Percentiles rank a stretch among this genome's conserved stretches.
These are phyloP conservation scores for Anacardium occidentale DNA, from an alignment of 345 rosid genomes.

Conservation along the genomic window DNA sequence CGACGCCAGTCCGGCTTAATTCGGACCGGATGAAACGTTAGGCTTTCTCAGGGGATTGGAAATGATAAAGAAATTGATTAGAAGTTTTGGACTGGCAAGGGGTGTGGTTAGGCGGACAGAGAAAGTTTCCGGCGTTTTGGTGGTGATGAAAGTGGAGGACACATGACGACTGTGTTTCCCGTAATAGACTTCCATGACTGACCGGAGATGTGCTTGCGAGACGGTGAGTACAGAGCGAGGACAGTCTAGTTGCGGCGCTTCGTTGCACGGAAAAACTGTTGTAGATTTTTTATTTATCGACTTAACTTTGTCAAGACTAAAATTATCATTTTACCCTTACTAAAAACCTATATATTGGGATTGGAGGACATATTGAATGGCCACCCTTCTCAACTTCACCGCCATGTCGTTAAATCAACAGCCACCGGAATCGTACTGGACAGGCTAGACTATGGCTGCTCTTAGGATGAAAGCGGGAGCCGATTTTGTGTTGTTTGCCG, in stretches of 20 bases:
- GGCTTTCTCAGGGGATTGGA: conserved; percentile 50
- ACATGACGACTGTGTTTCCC: conserved; percentile 34
- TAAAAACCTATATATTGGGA: too few species aligned
- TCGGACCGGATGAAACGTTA: conserved; percentile 38
- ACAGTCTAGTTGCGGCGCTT: conserved; percentile 25
- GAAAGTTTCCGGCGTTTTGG: conserved; percentile 14
- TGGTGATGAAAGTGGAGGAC: conserved; percentile 33
- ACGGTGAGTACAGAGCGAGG: background rate
- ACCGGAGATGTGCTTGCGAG: conserved; percentile 24
- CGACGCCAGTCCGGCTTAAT: conserved; percentile 48
- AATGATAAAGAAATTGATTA: conserved; percentile 45
- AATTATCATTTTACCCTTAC: background rate
- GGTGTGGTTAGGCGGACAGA: conserved; percentile 20
- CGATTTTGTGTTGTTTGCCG: conserved; percentile 20
- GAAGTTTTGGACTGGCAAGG: conserved; percentile 24
- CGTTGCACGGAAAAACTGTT: background rate
- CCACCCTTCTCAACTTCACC: conserved; percentile 37
- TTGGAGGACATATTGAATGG: too few species aligned
- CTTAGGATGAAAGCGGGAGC: conserved; percentile 16
- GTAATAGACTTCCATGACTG: conserved; percentile 35
- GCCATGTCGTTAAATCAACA: conserved; percentile 2
- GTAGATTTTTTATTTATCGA: background rate
- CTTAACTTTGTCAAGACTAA: background rate
- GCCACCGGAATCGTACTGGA: conserved; percentile 24
- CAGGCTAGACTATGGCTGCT: background rate